phyloP scores from a whole-genome alignment of 768 basidiomycete genomes.

The Punctularia strigosozonata region DNA sequence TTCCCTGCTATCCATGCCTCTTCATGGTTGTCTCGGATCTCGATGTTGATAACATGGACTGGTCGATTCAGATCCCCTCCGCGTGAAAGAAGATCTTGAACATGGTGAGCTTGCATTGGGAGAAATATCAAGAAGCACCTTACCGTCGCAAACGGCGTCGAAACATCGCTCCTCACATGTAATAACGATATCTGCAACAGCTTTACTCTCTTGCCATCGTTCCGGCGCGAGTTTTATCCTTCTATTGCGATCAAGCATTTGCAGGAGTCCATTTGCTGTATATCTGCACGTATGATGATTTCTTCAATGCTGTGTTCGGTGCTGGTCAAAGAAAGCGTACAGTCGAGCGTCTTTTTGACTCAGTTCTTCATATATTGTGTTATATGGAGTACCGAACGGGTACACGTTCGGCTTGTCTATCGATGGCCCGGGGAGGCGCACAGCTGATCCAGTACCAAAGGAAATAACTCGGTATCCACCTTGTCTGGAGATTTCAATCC shows the following conservation, averaged over 20 bases:
- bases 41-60: slow-evolving; percentile 93
- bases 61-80: slow-evolving; percentile 91
- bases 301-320: background rate
- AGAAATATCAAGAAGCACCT: slow-evolving; percentile 15
- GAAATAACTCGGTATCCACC: slow-evolving; percentile 88
- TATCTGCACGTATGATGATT: slow-evolving; percentile 40
- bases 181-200: slow-evolving; percentile 91
- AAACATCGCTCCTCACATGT: slow-evolving; percentile 99
- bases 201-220: slow-evolving; percentile 88
- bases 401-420: slow-evolving; percentile 98
- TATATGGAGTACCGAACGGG: slow-evolving; percentile 93
- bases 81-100: slow-evolving; percentile 66
- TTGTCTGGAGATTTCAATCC: slow-evolving; percentile 39
- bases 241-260: slow-evolving; percentile 95
- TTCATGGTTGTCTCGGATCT: slow-evolving; percentile 99
- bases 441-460: slow-evolving; percentile 93
- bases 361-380: slow-evolving; percentile 88
- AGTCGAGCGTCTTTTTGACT: slow-evolving; percentile 70
- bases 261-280: slow-evolving; percentile 83
- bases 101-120: slow-evolving; percentile 4
- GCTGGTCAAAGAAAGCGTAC: slow-evolving; percentile 33
- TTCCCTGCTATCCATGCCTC: slow-evolving; percentile 94
- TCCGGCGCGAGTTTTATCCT: slow-evolving; percentile 88
- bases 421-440: slow-evolving; percentile 89
- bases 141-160: slow-evolving; percentile 97